Evolutionary conservation across 2,329 filamentous ascomycete species (phyloP), one percentile per base, ranked within the genome.

Genomic region (Penicillium sp.): DNA sequence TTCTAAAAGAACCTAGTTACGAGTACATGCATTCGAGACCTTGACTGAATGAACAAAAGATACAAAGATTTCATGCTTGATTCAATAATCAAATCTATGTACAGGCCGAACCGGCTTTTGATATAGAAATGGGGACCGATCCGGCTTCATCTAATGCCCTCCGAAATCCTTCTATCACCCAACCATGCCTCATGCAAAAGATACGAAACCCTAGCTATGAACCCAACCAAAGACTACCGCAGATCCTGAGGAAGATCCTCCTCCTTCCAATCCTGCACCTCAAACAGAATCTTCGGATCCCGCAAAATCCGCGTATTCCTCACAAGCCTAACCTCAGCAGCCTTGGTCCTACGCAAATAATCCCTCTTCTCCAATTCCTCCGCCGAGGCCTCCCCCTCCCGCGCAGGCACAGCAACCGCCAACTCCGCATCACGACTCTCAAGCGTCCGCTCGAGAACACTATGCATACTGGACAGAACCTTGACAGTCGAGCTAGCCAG

Each of bases 401-500:
- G 54, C 1, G 56, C 51, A 9, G 62, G 55, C 3, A 55, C 41
- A 34, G 68, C 63, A 41, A 54, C 63, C 35, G 70, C 76, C 77
- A 93, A 83, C 63, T 85, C 85, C 57, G 80, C 78, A 63, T 86
- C 81, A 54, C 91, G 89, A 62, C 82, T 84, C 57, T 80, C 79
- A 62, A 85, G 81, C 7, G 87, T 90, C 70, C 82, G 82, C 61
- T 80, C 79, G 42, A 99, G 78, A 38, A 97, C 86, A 64, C 87
- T 85, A 69, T 97, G 90, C 93, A 99, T 97, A 68, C 88, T 94
- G 9, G 89, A 91, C 27, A 97, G 77, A 6, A 96, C 93, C 77
- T 89, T 94, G 75, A 94, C 89, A 2, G 87, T 85, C 0, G 94
- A 91, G 59, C 82, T 84, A 1, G 92, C 92, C 12, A 99, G 82